phyloP scores from a whole-genome alignment of 1,284 basidiomycete species.

The Macrocystidia cucumis region DNA sequence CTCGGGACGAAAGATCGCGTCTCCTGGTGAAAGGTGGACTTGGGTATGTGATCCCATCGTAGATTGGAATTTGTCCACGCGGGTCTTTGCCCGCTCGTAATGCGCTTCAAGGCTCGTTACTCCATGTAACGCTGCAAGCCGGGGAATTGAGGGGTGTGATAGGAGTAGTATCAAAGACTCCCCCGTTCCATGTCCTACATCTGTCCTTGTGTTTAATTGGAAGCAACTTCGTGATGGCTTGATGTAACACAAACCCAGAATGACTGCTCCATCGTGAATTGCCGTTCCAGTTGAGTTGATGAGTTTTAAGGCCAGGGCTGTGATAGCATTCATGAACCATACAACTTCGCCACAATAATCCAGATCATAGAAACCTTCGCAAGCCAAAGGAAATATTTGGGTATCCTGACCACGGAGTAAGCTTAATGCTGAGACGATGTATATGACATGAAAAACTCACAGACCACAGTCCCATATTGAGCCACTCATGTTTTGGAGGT shows the following conservation, averaged over 20 bases:
- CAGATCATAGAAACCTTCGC: conserved; percentile 35
- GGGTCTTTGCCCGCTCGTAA: conserved; percentile 33
- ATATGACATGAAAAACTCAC: conserved; percentile 29
- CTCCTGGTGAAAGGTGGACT: conserved; percentile 33
- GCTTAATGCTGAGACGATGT: too few species aligned
- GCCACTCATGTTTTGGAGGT: conserved; percentile 52
- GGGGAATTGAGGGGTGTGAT: conserved; percentile 33
- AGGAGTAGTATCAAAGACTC: conserved; percentile 56
- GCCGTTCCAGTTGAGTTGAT: too few species aligned
- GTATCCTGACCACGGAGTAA: conserved; percentile 42
- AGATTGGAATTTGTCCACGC: conserved; percentile 25
- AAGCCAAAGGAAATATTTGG: conserved; percentile 47
- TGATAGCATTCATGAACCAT: not conserved
- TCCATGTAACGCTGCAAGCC: conserved; percentile 42
- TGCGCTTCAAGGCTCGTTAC: conserved; percentile 55
- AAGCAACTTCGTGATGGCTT: too few species aligned
- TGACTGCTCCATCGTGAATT: too few species aligned
- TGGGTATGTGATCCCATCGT: conserved; percentile 9
- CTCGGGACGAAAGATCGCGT: conserved; percentile 37
- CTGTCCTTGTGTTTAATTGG: conserved; percentile 25
- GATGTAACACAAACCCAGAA: conserved; percentile 46
- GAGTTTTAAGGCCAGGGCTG: conserved; percentile 51
- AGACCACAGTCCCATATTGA: conserved; percentile 66
- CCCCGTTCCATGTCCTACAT: conserved; percentile 68
- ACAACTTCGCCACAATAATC: not conserved